A percentile compares a stretch with the other conserved stretches of the same genome.
Evolutionary conservation across 148 eudicot species (phyloP).

Genomic region (Pouteria glomerata): DNA sequence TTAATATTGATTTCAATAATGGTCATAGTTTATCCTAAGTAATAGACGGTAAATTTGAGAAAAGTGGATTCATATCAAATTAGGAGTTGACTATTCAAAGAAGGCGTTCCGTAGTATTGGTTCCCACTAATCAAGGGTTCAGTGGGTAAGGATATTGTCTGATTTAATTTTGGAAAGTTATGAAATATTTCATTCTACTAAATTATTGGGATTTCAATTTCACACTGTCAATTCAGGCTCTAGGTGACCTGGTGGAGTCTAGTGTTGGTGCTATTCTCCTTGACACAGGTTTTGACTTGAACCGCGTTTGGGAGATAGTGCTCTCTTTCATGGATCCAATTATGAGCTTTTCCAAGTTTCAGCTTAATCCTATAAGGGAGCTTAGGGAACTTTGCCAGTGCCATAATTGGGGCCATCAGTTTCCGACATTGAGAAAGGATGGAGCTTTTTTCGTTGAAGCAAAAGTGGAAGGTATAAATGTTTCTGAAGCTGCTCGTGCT

Average conservation of each 20-base stretch:
- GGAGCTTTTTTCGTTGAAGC: constrained; percentile 42
- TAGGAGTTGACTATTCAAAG: not conserved
- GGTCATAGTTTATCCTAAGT: not conserved
- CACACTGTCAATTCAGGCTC: constrained; percentile 49
- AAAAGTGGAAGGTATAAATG: constrained; percentile 29
- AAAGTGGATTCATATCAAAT: not conserved
- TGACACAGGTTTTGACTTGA: constrained; percentile 77
- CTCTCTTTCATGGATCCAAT: constrained; percentile 62
- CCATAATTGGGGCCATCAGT: constrained; percentile 37
- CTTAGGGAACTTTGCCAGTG: constrained; percentile 72
- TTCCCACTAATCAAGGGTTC: no score
- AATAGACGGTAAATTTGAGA: not conserved
- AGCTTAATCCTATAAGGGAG: constrained; percentile 67
- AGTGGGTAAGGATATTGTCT: not conserved
- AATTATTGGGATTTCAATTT: not conserved
- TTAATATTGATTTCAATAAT: not conserved
- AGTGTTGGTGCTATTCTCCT: constrained; percentile 82
- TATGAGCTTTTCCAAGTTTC: constrained; percentile 54
- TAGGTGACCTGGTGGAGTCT: constrained; percentile 96
- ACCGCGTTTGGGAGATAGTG: constrained; percentile 64
- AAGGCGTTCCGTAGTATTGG: no score
- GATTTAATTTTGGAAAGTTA: not conserved
- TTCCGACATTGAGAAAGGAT: constrained; percentile 37
- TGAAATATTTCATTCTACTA: not conserved
- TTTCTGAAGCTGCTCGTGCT: constrained; percentile 38